These are phyloP conservation scores for Pseudevernia furfuracea DNA, from an alignment of 495 filamentous ascomycete species.

Conservation along the genomic window DNA sequence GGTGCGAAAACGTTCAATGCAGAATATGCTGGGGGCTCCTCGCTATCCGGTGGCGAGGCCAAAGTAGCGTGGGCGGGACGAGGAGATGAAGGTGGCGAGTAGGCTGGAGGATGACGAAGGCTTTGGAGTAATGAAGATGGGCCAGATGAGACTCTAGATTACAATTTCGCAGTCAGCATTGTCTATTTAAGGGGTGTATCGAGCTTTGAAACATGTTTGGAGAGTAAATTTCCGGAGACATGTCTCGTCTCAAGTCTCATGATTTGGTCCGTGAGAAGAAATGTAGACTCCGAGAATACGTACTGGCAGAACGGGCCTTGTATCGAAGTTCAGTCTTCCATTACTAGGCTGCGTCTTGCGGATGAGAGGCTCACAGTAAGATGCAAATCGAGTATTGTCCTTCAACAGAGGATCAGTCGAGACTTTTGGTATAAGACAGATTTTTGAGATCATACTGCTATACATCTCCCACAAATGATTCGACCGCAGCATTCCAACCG, in stretches of 20 bases:
- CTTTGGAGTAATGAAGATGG: constrained; percentile 49
- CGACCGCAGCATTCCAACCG: constrained; percentile 57
- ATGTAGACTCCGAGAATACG: background rate
- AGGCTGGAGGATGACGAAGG: constrained; percentile 50
- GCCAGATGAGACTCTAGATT: constrained; percentile 33
- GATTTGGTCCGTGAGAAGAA: background rate
- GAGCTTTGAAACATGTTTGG: background rate
- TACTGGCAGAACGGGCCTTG: constrained; percentile 47
- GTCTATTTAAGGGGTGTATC: background rate
- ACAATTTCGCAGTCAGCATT: background rate
- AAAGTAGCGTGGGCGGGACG: constrained; percentile 24
- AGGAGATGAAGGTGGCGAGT: constrained; percentile 38
- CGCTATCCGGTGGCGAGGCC: constrained; percentile 21
- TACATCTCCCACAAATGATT: constrained; percentile 60
- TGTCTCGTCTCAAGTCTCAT: background rate
- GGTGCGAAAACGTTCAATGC: constrained; percentile 24
- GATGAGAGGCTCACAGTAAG: constrained; percentile 47
- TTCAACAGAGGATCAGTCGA: constrained; percentile 25
- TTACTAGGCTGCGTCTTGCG: background rate
- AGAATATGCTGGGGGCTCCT: constrained; percentile 38
- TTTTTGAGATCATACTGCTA: constrained; percentile 37
- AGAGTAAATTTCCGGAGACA: background rate
- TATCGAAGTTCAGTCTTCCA: constrained; percentile 5
- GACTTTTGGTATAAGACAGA: background rate
- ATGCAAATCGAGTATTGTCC: constrained; percentile 59